A percentile compares a stretch with the other conserved stretches of the same genome.
These are phyloP conservation scores for Phlyctochytrium planicorne DNA, from an alignment of 192 early-diverging fungal species.

Conservation along the genomic window DNA sequence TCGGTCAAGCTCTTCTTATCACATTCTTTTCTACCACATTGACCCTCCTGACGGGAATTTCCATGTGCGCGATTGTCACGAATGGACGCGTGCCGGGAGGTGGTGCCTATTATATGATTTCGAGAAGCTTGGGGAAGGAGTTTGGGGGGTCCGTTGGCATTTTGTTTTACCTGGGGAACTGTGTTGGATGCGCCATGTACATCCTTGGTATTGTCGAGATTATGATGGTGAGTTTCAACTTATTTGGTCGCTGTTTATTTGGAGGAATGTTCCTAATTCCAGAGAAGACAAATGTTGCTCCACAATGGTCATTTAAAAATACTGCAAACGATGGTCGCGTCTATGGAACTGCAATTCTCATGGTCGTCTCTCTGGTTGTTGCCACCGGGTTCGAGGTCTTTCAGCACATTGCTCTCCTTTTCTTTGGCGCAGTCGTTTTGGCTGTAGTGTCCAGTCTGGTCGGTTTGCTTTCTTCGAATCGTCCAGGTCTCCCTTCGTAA, in stretches of 20 bases:
- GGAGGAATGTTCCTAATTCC: background rate
- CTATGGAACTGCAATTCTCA: constrained; percentile 5
- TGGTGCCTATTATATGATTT: constrained; percentile 41
- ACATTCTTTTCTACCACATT: constrained; percentile 19
- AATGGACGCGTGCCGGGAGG: constrained; percentile 26
- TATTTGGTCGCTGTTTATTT: background rate
- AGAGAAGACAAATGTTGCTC: constrained; percentile 10
- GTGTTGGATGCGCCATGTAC: constrained; percentile 23
- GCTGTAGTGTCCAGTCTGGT: constrained; percentile 1
- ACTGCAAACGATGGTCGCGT: constrained; percentile 4
- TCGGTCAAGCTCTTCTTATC: constrained; percentile 27
- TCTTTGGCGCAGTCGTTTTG: constrained; percentile 8
- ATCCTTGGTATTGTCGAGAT: background rate
- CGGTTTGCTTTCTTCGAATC: background rate
- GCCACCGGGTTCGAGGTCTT: background rate
- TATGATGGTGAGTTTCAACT: constrained; percentile 5
- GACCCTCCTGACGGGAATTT: constrained; percentile 32
- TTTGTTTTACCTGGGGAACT: constrained; percentile 37
- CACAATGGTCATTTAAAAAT: constrained; percentile 9
- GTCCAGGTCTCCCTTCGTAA: background rate
- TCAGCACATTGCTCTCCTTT: background rate
- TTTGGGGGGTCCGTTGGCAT: constrained; percentile 39
- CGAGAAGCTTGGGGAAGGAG: constrained; percentile 34
- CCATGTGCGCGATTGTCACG: constrained; percentile 33
- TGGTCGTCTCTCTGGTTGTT: background rate